Base-by-base conservation (phyloP, 129 eudicot genomes). In the Calendula officinalis region DNA sequence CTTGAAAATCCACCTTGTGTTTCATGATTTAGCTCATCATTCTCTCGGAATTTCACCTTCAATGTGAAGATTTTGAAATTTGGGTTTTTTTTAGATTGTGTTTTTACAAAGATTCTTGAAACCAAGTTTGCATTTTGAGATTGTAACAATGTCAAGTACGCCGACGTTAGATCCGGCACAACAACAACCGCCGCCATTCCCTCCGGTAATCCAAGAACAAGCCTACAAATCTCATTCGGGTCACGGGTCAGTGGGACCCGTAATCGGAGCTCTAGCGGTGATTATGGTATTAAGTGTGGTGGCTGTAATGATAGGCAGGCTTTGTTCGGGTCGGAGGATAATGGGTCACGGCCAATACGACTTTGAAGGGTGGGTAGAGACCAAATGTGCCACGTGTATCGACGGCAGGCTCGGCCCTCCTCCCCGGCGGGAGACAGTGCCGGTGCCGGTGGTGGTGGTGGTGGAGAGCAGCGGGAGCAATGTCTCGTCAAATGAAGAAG, bases 211-310 rank as follows among this genome's bases (percentile, higher is more conserved):
- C 42, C 66, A 62, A 38, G 83, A 76, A 66, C 80, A 82, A 22
- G 76, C 79, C 2, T 70, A 82, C 82, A 73, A 75, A 46, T 34
- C 78, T 6, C 84, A 78, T 56, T 69, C 88, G 40, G 69, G 66
- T n/a, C 91, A 83, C 56, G 97, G 83, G 48, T 86, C 97, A 5
- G 86, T 86, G 33, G 95, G 95, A 38, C 91, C 97, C 60, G 84
- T 86, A 3, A 83, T 86, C 17, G 95, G 84, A 5, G 97, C 73
- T 3, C 75, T 90, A 8, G 91, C 86, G 8, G 80, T 82, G 51
- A 80, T 90, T 60, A 63, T 72, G 7, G 77, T 90, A 1, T 40
- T 90, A 59, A 89, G 91, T 34, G 84, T 77, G 5, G 56, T 86
- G 22, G 95, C 97, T 4, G 84, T 81, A 4, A 63, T 90, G 89